These are phyloP conservation scores for Amphibolis antarctica DNA, from an alignment of 106 monocot genomes.

Conservation along the genomic window DNA sequence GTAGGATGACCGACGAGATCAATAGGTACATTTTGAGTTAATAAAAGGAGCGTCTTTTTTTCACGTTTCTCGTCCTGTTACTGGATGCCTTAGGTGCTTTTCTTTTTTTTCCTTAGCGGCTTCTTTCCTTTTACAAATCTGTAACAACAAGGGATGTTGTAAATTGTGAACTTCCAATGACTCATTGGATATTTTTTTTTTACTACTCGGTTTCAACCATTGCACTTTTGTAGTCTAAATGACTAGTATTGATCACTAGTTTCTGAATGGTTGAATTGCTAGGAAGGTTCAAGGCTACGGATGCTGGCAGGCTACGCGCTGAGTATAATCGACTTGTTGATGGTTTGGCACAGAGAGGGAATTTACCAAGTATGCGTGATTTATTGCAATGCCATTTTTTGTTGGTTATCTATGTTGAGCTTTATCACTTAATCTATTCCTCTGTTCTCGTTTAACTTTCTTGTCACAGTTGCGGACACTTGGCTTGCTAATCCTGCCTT, in stretches of 20 bases:
- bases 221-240: not conserved
- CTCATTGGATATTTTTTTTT: not conserved
- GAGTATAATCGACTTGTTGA: conserved; percentile 96
- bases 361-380: conserved; percentile 45
- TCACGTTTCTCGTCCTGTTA: not conserved
- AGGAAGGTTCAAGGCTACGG: conserved; percentile 99
- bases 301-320: conserved; percentile 69
- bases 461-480: conserved; percentile 19
- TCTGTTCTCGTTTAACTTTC: no score
- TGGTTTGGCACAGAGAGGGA: conserved; percentile 94
- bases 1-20: conserved; percentile 63
- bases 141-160: not conserved
- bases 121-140: not conserved
- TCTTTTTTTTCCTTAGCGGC: no score
- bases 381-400: no score
- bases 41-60: not conserved
- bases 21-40: conserved; percentile 43
- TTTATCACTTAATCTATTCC: no score
- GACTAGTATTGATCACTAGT: conserved; percentile 5
- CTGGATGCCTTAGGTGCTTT: no score
- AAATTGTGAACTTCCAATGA: not conserved
- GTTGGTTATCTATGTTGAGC: no score
- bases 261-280: conserved; percentile 37
- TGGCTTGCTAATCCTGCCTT: conserved; percentile 93
- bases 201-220: not conserved